Base-by-base conservation (phyloP, 1,139 yeast genomes). In the Yamadazyma mexicana region DNA sequence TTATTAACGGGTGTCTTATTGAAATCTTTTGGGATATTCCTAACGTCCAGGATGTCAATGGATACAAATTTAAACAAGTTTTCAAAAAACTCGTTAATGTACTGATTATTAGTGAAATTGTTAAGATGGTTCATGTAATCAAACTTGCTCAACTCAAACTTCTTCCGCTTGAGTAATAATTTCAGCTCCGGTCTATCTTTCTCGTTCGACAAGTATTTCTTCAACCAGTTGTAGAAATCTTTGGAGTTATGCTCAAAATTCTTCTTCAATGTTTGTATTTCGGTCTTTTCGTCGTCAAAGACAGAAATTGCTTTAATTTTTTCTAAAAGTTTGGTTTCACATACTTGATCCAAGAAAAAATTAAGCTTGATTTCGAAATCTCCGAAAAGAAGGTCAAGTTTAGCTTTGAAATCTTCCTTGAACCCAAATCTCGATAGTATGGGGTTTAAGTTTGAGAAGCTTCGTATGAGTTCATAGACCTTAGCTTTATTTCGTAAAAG, bases 161-260 rank as follows among this genome's bases (percentile, higher is more conserved):
- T 61, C 46, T 79, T 80, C 38, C 83, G 66, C 54, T 80, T 83
- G 15, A 61, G 62, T 16, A 83, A 63, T 33, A 83, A 72, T 58
- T 84, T 84, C 55, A 77, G 76, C 44, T 82, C 87, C 0, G 77
- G 74, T 42, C 81, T 70, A 28, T 73, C 75, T 46, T 80, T 81
- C 43, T 83, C 87, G 48, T 81, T 80, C 7, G 87, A 70, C 34
- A 85, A 62, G 48, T 83, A 81, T 45, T 84, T 77, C 37, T 84
- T 77, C 31, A 84, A 62, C 89, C 92, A 86, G 29, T 77, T 76
- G 55, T 87, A 87, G 56, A 78, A 87, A 40, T 83, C 88, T 44
- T 81, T 77, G 1, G 89, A 79, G 45, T 80, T 84, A 38, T 77
- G 84, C 51, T 86, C 94, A 58, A 86, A 86, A 32, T 70, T 75